These are phyloP conservation scores for Torulaspora quercuum DNA, from an alignment of 805 yeast species.

Conservation along the genomic window DNA sequence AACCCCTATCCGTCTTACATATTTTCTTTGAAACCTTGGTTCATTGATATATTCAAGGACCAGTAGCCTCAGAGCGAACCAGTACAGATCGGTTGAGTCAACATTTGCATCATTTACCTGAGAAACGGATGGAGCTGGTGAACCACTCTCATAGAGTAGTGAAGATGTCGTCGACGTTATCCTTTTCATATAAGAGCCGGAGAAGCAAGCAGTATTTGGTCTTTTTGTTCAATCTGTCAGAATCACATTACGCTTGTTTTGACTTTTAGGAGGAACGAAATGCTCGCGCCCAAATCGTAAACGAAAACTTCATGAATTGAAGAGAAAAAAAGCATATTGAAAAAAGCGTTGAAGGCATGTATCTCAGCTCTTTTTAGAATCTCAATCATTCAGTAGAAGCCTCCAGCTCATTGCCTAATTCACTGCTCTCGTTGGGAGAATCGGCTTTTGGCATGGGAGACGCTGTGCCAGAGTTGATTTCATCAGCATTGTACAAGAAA, in stretches of 20 bases:
- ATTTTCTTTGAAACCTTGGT: conserved; percentile 50
- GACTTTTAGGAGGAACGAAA: no score
- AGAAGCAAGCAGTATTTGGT: not conserved
- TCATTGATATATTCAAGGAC: conserved; percentile 60
- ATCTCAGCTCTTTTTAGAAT: no score
- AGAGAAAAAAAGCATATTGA: no score
- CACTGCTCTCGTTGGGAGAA: not conserved
- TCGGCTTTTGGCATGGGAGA: not conserved
- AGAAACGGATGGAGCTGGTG: conserved; percentile 12
- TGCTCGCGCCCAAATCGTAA: no score
- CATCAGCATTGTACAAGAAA: conserved; percentile 45
- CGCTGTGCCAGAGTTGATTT: conserved; percentile 8
- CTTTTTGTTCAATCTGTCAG: not conserved
- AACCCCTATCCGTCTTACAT: conserved; percentile 6
- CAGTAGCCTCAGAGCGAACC: conserved; percentile 51
- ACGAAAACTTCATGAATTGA: no score
- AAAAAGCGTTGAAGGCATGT: no score
- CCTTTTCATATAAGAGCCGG: conserved; percentile 14
- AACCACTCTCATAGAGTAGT: conserved; percentile 9
- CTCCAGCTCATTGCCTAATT: conserved; percentile 1
- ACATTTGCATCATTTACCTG: conserved; percentile 10
- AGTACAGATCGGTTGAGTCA: conserved; percentile 40
- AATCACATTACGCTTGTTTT: not conserved
- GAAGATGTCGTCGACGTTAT: conserved; percentile 16
- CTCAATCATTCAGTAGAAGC: no score